These are phyloP conservation scores for Talaromyces amestolkiae DNA, from an alignment of 2,329 filamentous ascomycete genomes.

Conservation along the genomic window DNA sequence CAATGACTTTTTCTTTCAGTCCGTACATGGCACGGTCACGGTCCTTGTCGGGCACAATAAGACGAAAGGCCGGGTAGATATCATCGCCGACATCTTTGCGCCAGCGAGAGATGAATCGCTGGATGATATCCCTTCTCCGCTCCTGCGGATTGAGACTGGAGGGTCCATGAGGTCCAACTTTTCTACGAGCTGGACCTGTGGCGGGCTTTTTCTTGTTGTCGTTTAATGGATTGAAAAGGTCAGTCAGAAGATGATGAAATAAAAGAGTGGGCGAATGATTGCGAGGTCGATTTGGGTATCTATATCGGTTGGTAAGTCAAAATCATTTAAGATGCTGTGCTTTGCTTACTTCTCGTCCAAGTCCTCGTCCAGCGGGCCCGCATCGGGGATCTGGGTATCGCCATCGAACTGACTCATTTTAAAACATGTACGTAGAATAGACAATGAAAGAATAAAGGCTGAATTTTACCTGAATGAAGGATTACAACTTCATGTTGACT, in stretches of 20 bases:
- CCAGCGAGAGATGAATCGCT: slow-evolving; percentile 84
- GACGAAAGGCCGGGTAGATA: slow-evolving; percentile 85
- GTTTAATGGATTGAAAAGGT: slow-evolving; percentile 76
- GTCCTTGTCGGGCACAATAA: slow-evolving; percentile 92
- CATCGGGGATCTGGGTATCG: slow-evolving; percentile 17
- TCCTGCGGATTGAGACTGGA: slow-evolving; percentile 68
- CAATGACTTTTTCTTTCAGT: slow-evolving; percentile 87
- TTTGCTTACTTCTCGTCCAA: slow-evolving; percentile 49
- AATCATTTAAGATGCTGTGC: neutral
- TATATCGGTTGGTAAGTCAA: slow-evolving; percentile 32
- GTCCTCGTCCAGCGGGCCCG: slow-evolving; percentile 31
- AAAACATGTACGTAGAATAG: neutral
- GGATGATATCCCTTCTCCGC: slow-evolving; percentile 74
- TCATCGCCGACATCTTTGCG: slow-evolving; percentile 83
- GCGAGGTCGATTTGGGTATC: slow-evolving; percentile 76
- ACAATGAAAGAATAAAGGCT: neutral
- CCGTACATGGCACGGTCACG: slow-evolving; percentile 90
- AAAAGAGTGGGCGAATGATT: slow-evolving; percentile 77
- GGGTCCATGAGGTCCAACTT: slow-evolving; percentile 58
- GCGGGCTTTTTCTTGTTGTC: slow-evolving; percentile 73
- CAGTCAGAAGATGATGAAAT: slow-evolving; percentile 75
- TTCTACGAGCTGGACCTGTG: slow-evolving; percentile 51
- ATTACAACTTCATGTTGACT: neutral
- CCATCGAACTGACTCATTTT: neutral
- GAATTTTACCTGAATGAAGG: neutral